A percentile compares a stretch with the other conserved stretches of the same genome.
Conservation (phyloP, 257 asterid species). For the Thymus quinquecostatus region DNA sequence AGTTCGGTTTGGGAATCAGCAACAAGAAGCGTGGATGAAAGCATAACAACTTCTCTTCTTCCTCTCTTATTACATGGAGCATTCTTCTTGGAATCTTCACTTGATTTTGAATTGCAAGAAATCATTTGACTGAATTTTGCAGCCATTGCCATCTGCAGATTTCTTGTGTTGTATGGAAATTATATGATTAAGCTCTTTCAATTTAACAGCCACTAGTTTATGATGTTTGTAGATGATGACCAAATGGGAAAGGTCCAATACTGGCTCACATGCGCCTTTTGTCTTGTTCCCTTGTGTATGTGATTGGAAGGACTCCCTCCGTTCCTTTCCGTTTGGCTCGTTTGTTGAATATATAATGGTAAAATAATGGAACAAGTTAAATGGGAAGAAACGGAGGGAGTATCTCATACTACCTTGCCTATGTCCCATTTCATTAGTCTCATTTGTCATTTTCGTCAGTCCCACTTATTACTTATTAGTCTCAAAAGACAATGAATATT, state of each 20-base stretch:
- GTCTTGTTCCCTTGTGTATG: not conserved
- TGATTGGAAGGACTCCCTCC: too few relatives aligned
- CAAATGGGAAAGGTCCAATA: not conserved
- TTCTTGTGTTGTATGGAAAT: not conserved
- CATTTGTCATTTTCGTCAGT: too few relatives aligned
- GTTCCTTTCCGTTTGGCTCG: too few relatives aligned
- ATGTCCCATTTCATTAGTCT: too few relatives aligned
- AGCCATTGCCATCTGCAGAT: slow-evolving; percentile 39
- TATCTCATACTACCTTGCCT: too few relatives aligned
- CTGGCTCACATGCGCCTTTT: slow-evolving; percentile 1
- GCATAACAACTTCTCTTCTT: slow-evolving; percentile 60
- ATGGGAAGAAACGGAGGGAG: too few relatives aligned
- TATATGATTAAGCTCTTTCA: not conserved
- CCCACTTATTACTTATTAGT: too few relatives aligned
- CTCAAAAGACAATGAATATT: too few relatives aligned
- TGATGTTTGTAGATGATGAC: slow-evolving; percentile 23
- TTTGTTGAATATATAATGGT: too few relatives aligned
- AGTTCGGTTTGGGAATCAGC: slow-evolving; percentile 72
- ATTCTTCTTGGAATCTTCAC: slow-evolving; percentile 23
- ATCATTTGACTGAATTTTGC: slow-evolving; percentile 34
- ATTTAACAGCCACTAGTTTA: slow-evolving; percentile 31
- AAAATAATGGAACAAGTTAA: too few relatives aligned
- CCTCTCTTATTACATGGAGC: slow-evolving; percentile 32
- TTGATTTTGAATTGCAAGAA: slow-evolving; percentile 35
- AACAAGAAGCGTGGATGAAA: slow-evolving; percentile 51